Percentiles rank a stretch among this genome's conserved stretches.
These are phyloP conservation scores for Rhynchosporium secalis DNA, from an alignment of 2,329 filamentous ascomycete species.

Conservation along the genomic window DNA sequence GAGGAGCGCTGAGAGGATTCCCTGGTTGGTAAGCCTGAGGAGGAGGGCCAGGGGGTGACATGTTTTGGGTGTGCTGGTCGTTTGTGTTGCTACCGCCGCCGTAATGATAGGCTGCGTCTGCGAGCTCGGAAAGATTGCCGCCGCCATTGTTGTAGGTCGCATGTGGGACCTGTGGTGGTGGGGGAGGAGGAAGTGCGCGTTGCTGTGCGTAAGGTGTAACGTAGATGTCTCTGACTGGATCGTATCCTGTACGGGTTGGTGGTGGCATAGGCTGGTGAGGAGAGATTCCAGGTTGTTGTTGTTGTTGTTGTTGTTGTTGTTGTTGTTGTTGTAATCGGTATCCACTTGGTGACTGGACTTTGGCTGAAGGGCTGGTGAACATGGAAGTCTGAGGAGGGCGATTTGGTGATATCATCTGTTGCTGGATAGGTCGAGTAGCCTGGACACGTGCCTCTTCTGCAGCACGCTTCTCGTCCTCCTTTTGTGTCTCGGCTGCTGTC, in stretches of 20 bases:
- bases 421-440: not conserved
- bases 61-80: not conserved
- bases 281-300: not conserved
- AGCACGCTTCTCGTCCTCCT: constrained; percentile 1
- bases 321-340: constrained; percentile 4
- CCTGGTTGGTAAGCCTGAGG: constrained; percentile 5
- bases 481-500: constrained; percentile 2
- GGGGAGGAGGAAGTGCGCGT: constrained; percentile 19
- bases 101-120: not conserved
- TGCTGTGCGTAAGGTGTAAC: constrained; percentile 20
- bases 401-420: not conserved
- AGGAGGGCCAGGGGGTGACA: not conserved
- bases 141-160: constrained; percentile 12
- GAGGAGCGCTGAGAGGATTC: constrained; percentile 17
- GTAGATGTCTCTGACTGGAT: constrained; percentile 27
- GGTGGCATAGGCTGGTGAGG: constrained; percentile 9
- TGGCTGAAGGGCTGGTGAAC: not conserved
- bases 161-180: constrained; percentile 2
- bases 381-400: not conserved
- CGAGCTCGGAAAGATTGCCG: constrained; percentile 12
- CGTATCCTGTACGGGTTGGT: constrained; percentile 27
- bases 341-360: constrained; percentile 5
- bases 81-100: constrained; percentile 2
- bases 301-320: not conserved
- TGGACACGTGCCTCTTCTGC: constrained; percentile 13